Base-by-base conservation (phyloP, 176 grass and related monocot genomes). In the Oryza meyeriana region DNA sequence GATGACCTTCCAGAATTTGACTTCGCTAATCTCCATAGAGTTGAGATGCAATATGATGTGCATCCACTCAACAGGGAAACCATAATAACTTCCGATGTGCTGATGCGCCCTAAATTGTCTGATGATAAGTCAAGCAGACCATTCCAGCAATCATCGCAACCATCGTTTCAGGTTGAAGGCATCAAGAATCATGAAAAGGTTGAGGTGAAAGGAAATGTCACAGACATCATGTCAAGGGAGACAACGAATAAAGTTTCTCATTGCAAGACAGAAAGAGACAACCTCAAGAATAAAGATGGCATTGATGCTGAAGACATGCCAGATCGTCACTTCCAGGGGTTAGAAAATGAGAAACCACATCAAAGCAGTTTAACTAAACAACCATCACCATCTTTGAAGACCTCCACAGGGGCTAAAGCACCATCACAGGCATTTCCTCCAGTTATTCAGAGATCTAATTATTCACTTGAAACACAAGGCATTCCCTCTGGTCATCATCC, bases 61-160 rank as follows among this genome's bases (percentile, higher is more conserved):
- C 75, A 77, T 42, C 34, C 36, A 63, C 58, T 77, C n/a, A 63
- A 77, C 35, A 64, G 17, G 58, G 75, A 44, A 36, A 77, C 24
- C 12, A 0, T 8, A 42, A 10, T n/a, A n/a, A 76, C 32, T 71
- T 71, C 41, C 2, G 12, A 28, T 14, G 39, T 26, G 38, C 24
- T 4, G 13, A 71, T 16, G 12, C 12, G 2, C 7, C 69, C 69
- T 45, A 45, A 17, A 3, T 41, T 71, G 6, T 25, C 69, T 71
- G 69, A 5, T 27, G 29, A 25, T 4, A 71, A 45, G 69, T 71
- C 39, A 17, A 39, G n/a, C 35, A n/a, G n/a, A 61, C 52, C 24
- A 38, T 61, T 61, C 32, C 52, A 76, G 33, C 74, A 38, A 39
- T 22, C 74, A 39, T 25, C 0, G 18, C 22, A 58, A 58, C 36